Conservation (phyloP, 305 asterid genomes). For the Fraxinus latifolia region DNA sequence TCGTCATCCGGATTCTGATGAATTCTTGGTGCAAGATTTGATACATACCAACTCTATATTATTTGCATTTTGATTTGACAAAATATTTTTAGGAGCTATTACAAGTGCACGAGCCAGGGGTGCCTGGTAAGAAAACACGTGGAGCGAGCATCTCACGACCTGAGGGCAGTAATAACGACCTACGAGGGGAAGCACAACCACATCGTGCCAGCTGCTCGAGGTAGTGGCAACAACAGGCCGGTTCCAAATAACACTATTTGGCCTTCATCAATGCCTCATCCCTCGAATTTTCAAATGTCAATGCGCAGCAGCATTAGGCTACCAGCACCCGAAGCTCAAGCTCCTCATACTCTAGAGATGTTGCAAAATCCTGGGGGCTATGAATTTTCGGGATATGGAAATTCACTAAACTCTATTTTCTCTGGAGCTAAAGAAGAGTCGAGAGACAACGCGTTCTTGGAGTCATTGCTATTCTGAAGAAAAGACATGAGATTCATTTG, state of each 20-base stretch:
- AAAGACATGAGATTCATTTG: constrained; percentile 30
- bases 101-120: constrained; percentile 66
- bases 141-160: constrained; percentile 67
- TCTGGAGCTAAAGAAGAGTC: constrained; percentile 58
- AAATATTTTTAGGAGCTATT: constrained; percentile 60
- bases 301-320: constrained; percentile 25
- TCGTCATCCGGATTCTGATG: neutral
- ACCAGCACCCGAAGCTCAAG: constrained; percentile 19
- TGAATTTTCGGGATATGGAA: constrained; percentile 34
- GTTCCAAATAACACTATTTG: constrained; percentile 28
- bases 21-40: neutral
- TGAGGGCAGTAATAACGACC: constrained; percentile 65
- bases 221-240: constrained; percentile 49
- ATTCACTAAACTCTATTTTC: constrained; percentile 28
- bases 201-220: constrained; percentile 73
- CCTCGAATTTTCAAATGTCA: constrained; percentile 36
- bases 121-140: constrained; percentile 79
- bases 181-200: constrained; percentile 91
- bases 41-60: neutral
- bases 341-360: constrained; percentile 47
- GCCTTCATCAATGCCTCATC: constrained; percentile 40
- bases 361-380: constrained; percentile 36
- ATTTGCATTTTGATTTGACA: neutral
- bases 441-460: constrained; percentile 53
- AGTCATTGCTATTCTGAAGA: constrained; percentile 42